phyloP scores from a whole-genome alignment of 306 rosid genomes.

The Vicia faba region DNA sequence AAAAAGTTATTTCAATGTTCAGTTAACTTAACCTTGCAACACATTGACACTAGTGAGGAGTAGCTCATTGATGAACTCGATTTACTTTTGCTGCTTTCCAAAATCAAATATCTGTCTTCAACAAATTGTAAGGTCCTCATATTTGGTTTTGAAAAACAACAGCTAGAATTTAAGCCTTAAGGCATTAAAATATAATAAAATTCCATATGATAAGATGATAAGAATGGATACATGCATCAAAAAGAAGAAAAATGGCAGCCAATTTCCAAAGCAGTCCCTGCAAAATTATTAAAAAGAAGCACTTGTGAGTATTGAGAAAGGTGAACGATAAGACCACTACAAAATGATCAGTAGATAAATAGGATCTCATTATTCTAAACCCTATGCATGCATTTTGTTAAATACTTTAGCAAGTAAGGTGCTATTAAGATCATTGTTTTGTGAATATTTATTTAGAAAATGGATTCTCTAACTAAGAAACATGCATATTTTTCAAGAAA shows the following conservation, averaged over 20 bases:
- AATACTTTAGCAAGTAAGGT: no score
- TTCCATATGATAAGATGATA: conserved; percentile 34
- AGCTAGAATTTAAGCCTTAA: no score
- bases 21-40: conserved; percentile 58
- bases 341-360: no score
- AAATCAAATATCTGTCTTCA: conserved; percentile 61
- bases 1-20: conserved; percentile 12
- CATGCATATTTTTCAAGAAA: no score
- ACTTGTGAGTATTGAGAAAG: no score
- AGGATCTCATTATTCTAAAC: no score
- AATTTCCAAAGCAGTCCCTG: conserved; percentile 76
- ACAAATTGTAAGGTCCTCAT: conserved; percentile 51
- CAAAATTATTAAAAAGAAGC: no score
- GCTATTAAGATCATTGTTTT: no score
- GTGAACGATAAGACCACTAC: no score
- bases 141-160: conserved; percentile 26
- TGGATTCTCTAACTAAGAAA: no score
- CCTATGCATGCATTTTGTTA: no score
- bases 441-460: no score
- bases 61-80: conserved; percentile 48
- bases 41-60: conserved; percentile 58
- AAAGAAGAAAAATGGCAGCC: conserved; percentile 65
- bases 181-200: conserved; percentile 12
- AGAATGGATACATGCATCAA: conserved; percentile 81
- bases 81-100: conserved; percentile 55